Evolutionary conservation across 2,329 filamentous ascomycete genomes (phyloP), one percentile per base, ranked within the genome.

Genomic region (Immersiporthe knoxdaviesiana): DNA sequence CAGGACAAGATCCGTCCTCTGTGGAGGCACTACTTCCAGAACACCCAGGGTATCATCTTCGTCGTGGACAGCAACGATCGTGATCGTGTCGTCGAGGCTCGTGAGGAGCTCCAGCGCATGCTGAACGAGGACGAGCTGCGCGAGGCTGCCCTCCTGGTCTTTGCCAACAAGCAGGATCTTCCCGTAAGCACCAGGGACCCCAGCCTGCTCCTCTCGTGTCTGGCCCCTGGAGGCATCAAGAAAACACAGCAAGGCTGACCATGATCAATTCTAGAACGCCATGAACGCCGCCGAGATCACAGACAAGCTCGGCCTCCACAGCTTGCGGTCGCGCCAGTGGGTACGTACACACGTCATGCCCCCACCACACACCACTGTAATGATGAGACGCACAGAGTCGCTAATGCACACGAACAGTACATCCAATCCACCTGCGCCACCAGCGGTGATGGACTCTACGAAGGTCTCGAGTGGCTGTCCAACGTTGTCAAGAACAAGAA

Each of bases 221-320:
- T 78, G 73, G n/a, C n/a, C 14, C 16, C 27, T 27, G 4, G 14
- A 21, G 12, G 47, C 27, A 35, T 50, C 12, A 10, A 10, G 27
- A 10, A 10, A 35, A 35, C 35, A 39, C 8, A n/a, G 30, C 12
- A 14, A 32, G n/a, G 39, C 81, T 78, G 75, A 80, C 11, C 12
- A 62, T 74, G 62, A 71, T 68, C 72, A 69, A 71, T n/a, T n/a
- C n/a, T 78, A 97, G 94, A 98, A 98, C 81, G 96, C 96, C 84
- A 98, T 98, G 96, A 97, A 97, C 85, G 95, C 96, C 79, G 95
- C 96, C 80, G 96, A 99, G 87, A 98, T 99, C 84, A 99, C 96
- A 83, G 95, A 99, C 87, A 97, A 98, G 91, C 93, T 99, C 83
- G 96, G 96, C 81, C 94, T 99, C 79, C 95, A 98, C 91, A 97